phyloP scores from a whole-genome alignment of 768 basidiomycete species.

The Kwoniella botswanensis region DNA sequence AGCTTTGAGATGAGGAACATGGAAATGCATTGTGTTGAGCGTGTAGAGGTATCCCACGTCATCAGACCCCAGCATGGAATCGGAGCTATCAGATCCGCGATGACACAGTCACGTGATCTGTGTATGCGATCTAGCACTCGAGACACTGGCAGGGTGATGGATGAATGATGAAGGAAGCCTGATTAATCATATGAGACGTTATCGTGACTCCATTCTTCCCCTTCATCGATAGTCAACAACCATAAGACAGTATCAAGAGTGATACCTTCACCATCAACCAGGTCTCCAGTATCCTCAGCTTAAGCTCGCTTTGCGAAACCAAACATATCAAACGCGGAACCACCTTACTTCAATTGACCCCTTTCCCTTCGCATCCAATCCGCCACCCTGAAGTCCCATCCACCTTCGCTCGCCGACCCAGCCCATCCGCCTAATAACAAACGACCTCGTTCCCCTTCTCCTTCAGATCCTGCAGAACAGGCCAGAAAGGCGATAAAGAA shows the following conservation, averaged over 20 bases:
- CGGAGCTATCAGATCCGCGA: conserved; percentile 14
- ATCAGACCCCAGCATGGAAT: neutral
- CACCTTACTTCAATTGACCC: neutral
- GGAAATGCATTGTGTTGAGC: conserved; percentile 5
- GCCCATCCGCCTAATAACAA: neutral
- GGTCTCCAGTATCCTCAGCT: too few relatives aligned
- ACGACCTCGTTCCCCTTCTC: conserved; percentile 9
- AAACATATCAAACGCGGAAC: neutral
- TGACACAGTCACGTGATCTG: neutral
- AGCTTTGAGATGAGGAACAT: neutral
- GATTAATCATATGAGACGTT: too few relatives aligned
- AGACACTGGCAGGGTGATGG: too few relatives aligned
- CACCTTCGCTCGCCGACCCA: neutral
- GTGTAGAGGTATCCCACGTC: conserved; percentile 7
- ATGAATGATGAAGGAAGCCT: too few relatives aligned
- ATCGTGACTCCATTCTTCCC: too few relatives aligned
- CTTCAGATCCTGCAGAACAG: neutral
- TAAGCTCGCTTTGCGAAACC: neutral
- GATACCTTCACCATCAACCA: too few relatives aligned
- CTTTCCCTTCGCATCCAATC: neutral
- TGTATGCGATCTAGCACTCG: neutral
- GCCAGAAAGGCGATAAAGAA: conserved; percentile 5
- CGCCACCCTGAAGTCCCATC: conserved; percentile 29
- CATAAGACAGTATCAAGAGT: too few relatives aligned
- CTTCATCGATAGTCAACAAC: too few relatives aligned